phyloP scores from a whole-genome alignment of 73 alveolate species.

The Paramecium pentaurelia region DNA sequence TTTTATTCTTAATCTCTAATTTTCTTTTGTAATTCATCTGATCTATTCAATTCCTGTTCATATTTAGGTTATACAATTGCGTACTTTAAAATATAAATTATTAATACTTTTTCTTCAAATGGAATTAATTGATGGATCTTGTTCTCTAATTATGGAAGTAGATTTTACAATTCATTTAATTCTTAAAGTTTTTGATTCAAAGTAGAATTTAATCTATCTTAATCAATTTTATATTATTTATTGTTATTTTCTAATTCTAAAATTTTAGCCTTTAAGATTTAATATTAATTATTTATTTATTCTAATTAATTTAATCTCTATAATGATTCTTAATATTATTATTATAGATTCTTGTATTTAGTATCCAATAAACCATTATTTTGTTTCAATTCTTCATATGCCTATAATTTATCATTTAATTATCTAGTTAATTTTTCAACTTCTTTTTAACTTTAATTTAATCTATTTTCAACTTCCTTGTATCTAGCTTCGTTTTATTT shows the following conservation, averaged over 20 bases:
- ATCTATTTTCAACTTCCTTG: not conserved
- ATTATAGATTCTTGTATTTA: not conserved
- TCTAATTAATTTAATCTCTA: not conserved
- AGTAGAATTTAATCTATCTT: slow-evolving; percentile 6
- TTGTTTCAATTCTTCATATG: not conserved
- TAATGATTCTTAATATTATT: not conserved
- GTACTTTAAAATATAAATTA: not conserved
- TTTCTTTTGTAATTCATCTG: not conserved
- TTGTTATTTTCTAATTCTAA: not conserved
- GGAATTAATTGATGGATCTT: not conserved
- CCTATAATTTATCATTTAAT: not conserved
- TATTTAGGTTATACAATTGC: not conserved
- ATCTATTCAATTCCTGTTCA: not conserved
- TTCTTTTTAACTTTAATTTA: not conserved
- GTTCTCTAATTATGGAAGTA: not conserved
- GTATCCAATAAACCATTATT: not conserved
- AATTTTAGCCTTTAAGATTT: not conserved
- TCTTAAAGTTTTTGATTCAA: not conserved
- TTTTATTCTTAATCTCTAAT: not conserved
- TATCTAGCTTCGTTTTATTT: slow-evolving; percentile 9
- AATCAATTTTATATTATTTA: not conserved
- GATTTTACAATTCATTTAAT: not conserved
- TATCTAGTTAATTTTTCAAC: not conserved
- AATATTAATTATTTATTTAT: not conserved
- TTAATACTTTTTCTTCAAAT: slow-evolving; percentile 17